Base-by-base conservation (phyloP, 108 stramenopile species). In the Chaetoceros tenuissimus region DNA sequence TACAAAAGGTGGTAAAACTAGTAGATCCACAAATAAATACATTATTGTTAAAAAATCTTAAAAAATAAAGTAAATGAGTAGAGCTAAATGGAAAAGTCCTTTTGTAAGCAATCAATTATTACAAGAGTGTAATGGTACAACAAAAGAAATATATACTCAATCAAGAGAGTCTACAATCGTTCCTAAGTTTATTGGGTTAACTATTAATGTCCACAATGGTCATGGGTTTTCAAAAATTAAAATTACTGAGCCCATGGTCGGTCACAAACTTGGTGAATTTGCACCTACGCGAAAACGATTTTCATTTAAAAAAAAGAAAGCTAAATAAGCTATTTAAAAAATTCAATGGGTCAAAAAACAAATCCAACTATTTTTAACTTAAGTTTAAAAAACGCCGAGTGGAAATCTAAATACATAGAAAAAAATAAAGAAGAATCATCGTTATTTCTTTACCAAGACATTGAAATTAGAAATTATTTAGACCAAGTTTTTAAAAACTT, bases 21-120 rank as follows among this genome's bases (percentile, higher is more conserved):
- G 53, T 29, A 54, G 26, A 28, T 28, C 28, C 5, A 64, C 64
- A 64, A 58, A 56, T 1, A 70, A 50, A 30, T 64, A 34, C 58
- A 61, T 16, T 28, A 55, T 24, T 19, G 51, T 40, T 51, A 31
- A 46, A 47, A 5, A 13, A 40, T 10, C 5, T 13, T 40, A 40
- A 40, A 40, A 40, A 40, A 10, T 40, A 40, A 40, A 40, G 13
- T 13, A 40, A 24, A 43, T 52, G 20, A 51, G n/a, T 7, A 25
- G 51, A 0, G 29, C 18, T 0, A 29, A 51, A 40, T 40, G 0
- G 34, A 1, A 29, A 1, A 1, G 24, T 0, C 48, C 25, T 16
- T 51, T 51, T 51, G 22, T 60, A 28, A 60, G 8, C 49, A 34
- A 51, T 28, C 3, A 44, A 52, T n/a, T 20, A 19, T 31, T 67